Base-by-base conservation (phyloP, 2,329 filamentous ascomycete species). In the Talaromyces sp. region DNA sequence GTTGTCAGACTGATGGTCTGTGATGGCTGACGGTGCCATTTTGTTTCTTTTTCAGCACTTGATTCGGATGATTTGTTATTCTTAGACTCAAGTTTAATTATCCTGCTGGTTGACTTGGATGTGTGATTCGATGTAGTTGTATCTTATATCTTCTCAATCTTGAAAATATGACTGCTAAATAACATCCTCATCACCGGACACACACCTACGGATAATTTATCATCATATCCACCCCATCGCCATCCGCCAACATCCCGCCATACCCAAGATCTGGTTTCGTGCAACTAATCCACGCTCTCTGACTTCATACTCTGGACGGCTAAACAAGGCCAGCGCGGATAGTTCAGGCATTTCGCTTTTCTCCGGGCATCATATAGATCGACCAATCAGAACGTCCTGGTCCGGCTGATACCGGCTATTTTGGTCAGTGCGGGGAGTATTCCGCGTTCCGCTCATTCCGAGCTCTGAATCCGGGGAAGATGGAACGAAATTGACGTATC, bases 11-110 rank as follows among this genome's bases (percentile, higher is more conserved):
- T 66, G 61, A 48, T 48, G 50, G 24, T 64, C 65, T 19, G 61
- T 61, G 45, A 66, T 62, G 31, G 66, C 66, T 39, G 65, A 67
- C 19, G 67, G 67, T n/a, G 67, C 65, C 67, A 68, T 68, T 16
- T 64, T 59, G 31, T 22, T 24, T 43, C 35, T 14, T 52, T 22
- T 35, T 31, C 13, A 27, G 22, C 13, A 24, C 11, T 43, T 33
- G 45, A 4, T 14, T 31, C 13, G 7, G 22, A 27, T 14, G 11
- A 6, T 24, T 5, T 47, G 45, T 24, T 39, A 27, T 16, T 31
- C n/a, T 47, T 37, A 24, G 11, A 43, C 2, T 48, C 9, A 31
- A 27, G 8, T 14, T 45, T 5, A 22, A 39, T 45, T 59, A 6
- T 56, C 31, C 1, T 56, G 10, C n/a, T 37, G 4, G 1, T 56